Percentiles rank a stretch among this genome's conserved stretches.
Evolutionary conservation across 2,329 filamentous ascomycete genomes (phyloP).

Genomic region (Ophiobolus disseminans): DNA sequence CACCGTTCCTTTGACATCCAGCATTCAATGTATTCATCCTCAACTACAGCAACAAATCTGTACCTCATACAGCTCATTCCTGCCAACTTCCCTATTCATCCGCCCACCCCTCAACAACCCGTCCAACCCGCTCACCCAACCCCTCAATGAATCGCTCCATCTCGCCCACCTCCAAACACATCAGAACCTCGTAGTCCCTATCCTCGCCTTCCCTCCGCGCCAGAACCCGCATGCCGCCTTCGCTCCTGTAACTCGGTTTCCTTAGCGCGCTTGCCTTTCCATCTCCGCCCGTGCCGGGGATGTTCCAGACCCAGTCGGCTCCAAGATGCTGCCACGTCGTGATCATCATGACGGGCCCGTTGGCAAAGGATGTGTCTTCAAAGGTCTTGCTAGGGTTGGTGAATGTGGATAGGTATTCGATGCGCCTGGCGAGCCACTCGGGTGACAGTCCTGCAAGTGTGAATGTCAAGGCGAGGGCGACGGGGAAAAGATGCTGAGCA

Average conservation of each 20-base stretch:
- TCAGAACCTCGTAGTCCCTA: conserved; percentile 21
- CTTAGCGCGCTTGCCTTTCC: conserved; percentile 26
- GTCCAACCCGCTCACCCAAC: conserved; percentile 3
- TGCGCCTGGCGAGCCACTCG: conserved; percentile 17
- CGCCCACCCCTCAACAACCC: conserved; percentile 11
- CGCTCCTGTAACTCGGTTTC: conserved; percentile 23
- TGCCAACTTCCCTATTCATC: no score
- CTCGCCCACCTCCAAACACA: conserved; percentile 27
- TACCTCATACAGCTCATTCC: no score
- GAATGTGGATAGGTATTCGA: conserved; percentile 11
- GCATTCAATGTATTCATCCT: no score
- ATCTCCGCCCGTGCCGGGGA: conserved; percentile 25
- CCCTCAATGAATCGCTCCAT: conserved; percentile 19
- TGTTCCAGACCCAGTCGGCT: conserved; percentile 28
- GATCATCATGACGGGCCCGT: conserved; percentile 37
- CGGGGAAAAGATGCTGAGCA: no score
- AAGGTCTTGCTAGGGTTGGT: conserved; percentile 4
- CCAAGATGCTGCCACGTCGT: conserved; percentile 38
- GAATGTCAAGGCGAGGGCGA: neutral
- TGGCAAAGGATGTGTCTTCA: conserved; percentile 11
- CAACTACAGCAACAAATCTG: no score
- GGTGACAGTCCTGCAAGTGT: neutral
- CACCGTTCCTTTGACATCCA: no score
- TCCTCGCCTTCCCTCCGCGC: conserved; percentile 15
- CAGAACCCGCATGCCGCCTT: conserved; percentile 34